phyloP scores from a whole-genome alignment of 345 rosid genomes.

The Eucalyptus brandiana region DNA sequence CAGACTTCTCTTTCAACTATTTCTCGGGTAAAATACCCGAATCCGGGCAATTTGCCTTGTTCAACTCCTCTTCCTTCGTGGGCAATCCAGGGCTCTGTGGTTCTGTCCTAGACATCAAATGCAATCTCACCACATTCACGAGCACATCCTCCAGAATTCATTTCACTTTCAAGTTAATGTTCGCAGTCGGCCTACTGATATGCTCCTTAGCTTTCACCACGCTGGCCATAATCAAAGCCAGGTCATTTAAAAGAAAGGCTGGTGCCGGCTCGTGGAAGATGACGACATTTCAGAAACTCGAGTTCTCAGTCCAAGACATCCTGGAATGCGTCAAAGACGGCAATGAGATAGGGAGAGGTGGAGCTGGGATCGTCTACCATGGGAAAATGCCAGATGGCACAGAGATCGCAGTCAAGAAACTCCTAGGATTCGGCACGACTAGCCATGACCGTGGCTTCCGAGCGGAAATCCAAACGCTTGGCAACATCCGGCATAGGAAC shows the following conservation, averaged over 20 bases:
- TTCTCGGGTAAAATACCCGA: slow-evolving; percentile 53
- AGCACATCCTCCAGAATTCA: slow-evolving; percentile 3
- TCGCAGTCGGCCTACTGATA: slow-evolving; percentile 39
- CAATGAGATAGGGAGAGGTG: slow-evolving; percentile 62
- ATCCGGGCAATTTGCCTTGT: slow-evolving; percentile 39
- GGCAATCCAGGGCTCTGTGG: slow-evolving; percentile 61
- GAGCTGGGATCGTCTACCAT: slow-evolving; percentile 58
- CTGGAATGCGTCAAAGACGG: slow-evolving; percentile 56
- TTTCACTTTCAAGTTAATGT: slow-evolving; percentile 27
- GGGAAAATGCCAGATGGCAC: slow-evolving; percentile 48
- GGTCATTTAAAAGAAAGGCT: slow-evolving; percentile 22
- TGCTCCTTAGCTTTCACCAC: slow-evolving; percentile 33
- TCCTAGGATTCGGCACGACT: slow-evolving; percentile 26
- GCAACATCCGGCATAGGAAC: slow-evolving; percentile 60
- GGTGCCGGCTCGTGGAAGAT: slow-evolving; percentile 33
- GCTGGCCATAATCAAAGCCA: slow-evolving; percentile 37
- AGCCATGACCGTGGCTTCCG: slow-evolving; percentile 48
- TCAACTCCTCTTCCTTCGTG: slow-evolving; percentile 44
- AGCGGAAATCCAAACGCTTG: slow-evolving; percentile 58
- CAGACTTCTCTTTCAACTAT: slow-evolving; percentile 60
- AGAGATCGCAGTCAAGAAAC: slow-evolving; percentile 56
- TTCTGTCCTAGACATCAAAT: slow-evolving; percentile 19
- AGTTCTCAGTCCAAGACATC: slow-evolving; percentile 30
- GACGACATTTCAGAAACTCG: slow-evolving; percentile 59
- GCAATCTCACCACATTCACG: slow-evolving; percentile 9